Evolutionary conservation across 306 rosid species (phyloP).

Genomic region (Chamaecrista fasciculata): DNA sequence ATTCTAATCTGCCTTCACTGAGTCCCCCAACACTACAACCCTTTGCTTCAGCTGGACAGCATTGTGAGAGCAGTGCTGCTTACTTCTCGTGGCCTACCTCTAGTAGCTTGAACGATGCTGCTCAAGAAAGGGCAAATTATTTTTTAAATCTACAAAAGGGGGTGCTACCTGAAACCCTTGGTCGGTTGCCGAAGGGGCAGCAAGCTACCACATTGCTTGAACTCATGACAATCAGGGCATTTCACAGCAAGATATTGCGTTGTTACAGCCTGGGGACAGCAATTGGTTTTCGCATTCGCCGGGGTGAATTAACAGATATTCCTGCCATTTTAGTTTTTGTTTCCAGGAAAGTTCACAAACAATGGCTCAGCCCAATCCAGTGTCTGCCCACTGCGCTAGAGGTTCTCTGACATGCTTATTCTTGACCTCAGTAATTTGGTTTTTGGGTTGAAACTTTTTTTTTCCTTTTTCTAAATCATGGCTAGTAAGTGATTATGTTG

Average conservation of each 20-base stretch:
- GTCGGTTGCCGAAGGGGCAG: conserved; percentile 86
- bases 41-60: conserved; percentile 95
- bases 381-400: conserved; percentile 95
- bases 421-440: conserved; percentile 19
- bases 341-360: conserved; percentile 98
- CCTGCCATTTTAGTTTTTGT: conserved; percentile 99
- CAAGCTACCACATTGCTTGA: conserved; percentile 95
- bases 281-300: conserved; percentile 88
- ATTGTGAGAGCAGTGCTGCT: conserved; percentile 88
- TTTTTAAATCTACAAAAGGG: conserved; percentile 92
- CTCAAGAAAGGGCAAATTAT: conserved; percentile 95
- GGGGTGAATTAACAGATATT: conserved; percentile 82
- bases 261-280: conserved; percentile 99
- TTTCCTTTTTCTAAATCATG: neutral
- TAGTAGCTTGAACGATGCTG: conserved; percentile 76
- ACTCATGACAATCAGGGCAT: conserved; percentile 96
- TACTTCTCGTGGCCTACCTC: conserved; percentile 97
- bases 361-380: conserved; percentile 97
- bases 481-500: neutral
- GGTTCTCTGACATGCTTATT: conserved; percentile 44
- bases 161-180: conserved; percentile 85
- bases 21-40: conserved; percentile 90
- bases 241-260: conserved; percentile 98
- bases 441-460: neutral
- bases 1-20: conserved; percentile 85